A percentile compares a stretch with the other conserved stretches of the same genome.
Conservation (phyloP, 225 moss, liverwort and hornwort species). For the Bryum argenteum region DNA sequence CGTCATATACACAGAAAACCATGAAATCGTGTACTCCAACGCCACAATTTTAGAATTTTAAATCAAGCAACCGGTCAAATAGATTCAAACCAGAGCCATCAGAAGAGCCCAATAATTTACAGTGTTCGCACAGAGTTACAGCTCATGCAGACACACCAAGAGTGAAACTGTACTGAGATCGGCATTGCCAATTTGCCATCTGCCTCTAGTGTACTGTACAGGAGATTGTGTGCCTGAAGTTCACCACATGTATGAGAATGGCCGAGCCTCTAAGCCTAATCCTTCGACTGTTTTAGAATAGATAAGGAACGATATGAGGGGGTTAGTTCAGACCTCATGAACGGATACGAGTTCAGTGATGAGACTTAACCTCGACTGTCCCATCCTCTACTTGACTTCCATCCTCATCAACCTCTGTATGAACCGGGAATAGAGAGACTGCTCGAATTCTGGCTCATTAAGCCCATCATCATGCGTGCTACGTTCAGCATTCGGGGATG, state of each 20-base stretch:
- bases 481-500: not conserved
- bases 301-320: not conserved
- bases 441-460: not conserved
- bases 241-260: not conserved
- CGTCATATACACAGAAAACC: too few species aligned
- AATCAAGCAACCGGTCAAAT: not conserved
- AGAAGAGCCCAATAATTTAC: slow-evolving; percentile 26
- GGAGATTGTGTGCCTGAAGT: not conserved
- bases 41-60: not conserved
- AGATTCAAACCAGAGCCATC: slow-evolving; percentile 1
- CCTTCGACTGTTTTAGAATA: not conserved
- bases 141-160: slow-evolving; percentile 19
- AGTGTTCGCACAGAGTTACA: slow-evolving; percentile 25
- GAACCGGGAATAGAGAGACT: slow-evolving; percentile 22
- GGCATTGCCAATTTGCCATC: not conserved
- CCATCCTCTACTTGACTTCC: slow-evolving; percentile 20
- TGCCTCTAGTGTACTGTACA: slow-evolving; percentile 29
- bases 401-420: slow-evolving; percentile 19
- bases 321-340: slow-evolving; percentile 26
- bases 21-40: too few species aligned
- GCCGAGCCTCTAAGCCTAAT: not conserved
- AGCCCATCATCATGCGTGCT: slow-evolving; percentile 6
- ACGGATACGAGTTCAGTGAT: slow-evolving; percentile 33
- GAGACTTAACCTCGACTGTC: not conserved
- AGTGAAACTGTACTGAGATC: not conserved